A percentile compares a stretch with the other conserved stretches of the same genome.
Evolutionary conservation across 2,329 filamentous ascomycete genomes (phyloP).

Genomic region (Colletotrichum sp.): DNA sequence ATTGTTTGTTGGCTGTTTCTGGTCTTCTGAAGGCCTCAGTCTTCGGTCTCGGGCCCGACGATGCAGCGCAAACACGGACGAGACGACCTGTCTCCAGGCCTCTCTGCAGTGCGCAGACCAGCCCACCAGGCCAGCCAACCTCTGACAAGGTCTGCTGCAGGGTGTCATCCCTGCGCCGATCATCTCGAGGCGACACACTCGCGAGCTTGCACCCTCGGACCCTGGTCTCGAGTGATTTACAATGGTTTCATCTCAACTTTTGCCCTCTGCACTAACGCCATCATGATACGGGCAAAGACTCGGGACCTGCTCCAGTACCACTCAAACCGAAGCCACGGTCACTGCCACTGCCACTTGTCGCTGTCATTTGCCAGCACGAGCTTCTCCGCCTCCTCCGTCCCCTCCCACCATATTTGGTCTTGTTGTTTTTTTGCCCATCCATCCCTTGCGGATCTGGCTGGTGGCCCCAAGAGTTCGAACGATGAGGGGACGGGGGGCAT

Average conservation of each 20-base stretch:
- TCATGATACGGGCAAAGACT: slow-evolving; percentile 16
- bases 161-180: slow-evolving; percentile 17
- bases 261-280: slow-evolving; percentile 7
- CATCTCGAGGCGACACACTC: slow-evolving; percentile 6
- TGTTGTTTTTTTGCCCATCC: neutral
- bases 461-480: slow-evolving; percentile 19
- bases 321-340: neutral
- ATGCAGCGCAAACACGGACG: neutral
- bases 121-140: slow-evolving; percentile 1
- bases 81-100: slow-evolving; percentile 11
- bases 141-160: slow-evolving; percentile 18
- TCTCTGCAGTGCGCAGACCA: neutral
- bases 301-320: slow-evolving; percentile 2
- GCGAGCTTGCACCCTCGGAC: slow-evolving; percentile 10
- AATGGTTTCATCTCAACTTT: slow-evolving; percentile 22
- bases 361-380: slow-evolving; percentile 18
- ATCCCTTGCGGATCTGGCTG: slow-evolving; percentile 1
- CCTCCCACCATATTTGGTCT: neutral
- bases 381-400: neutral
- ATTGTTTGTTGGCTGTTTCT: neutral
- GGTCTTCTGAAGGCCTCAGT: neutral
- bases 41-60: neutral
- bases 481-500: slow-evolving; percentile 13
- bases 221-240: slow-evolving; percentile 22
- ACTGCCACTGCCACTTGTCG: slow-evolving; percentile 23